Conservation (phyloP, 179 eudicot species). For the Sideroxylon spinosum region DNA sequence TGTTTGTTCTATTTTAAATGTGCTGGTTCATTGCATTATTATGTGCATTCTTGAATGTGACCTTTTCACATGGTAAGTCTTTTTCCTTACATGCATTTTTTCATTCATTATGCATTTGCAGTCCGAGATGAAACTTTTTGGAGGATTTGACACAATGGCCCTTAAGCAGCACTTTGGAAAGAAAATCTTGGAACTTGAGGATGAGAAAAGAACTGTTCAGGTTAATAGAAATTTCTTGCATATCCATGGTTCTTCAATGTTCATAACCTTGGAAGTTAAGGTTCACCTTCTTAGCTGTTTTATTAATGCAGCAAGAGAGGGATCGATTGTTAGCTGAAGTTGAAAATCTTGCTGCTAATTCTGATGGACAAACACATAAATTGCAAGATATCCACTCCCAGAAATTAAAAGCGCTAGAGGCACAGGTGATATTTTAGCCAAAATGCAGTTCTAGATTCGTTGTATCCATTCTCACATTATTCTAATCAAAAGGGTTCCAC, state of each 20-base stretch:
- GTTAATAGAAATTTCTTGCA: conserved; percentile 30
- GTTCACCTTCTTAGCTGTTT: background rate
- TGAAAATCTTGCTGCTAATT: conserved; percentile 68
- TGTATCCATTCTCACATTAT: background rate
- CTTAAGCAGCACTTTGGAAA: conserved; percentile 98
- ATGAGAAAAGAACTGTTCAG: conserved; percentile 94
- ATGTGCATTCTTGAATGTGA: conserved; percentile 2
- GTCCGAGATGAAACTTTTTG: conserved; percentile 98
- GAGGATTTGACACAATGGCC: conserved; percentile 74
- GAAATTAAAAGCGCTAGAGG: conserved; percentile 79
- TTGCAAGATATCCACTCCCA: conserved; percentile 76
- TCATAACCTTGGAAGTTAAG: conserved; percentile 11
- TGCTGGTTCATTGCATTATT: background rate
- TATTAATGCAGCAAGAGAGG: conserved; percentile 68
- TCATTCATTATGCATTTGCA: conserved; percentile 29
- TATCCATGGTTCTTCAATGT: background rate
- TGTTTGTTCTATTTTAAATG: background rate
- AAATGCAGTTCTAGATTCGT: background rate
- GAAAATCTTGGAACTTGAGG: conserved; percentile 91
- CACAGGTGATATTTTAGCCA: conserved; percentile 50
- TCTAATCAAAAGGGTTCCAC: background rate
- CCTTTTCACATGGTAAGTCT: conserved; percentile 1
- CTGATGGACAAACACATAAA: conserved; percentile 85
- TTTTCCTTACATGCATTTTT: conserved; percentile 2
- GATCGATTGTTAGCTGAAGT: conserved; percentile 81